Conservation (phyloP, 208 protist species). For the Trypanosoma avium region DNA sequence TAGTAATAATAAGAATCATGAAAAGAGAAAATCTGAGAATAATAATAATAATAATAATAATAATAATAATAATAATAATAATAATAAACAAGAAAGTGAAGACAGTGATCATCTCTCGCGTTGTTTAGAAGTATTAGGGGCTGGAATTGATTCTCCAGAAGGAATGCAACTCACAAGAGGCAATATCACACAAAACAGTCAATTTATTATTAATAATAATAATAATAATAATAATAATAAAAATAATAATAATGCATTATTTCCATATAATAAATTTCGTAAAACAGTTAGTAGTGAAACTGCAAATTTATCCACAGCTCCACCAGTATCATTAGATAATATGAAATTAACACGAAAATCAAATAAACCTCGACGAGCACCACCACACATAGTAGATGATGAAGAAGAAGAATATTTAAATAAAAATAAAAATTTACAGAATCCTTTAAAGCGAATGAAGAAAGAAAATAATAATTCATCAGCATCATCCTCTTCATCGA, state of each 20-base stretch:
- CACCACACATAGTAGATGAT: slow-evolving; percentile 2
- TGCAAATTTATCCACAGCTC: neutral
- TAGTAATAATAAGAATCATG: neutral
- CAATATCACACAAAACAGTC: slow-evolving; percentile 5
- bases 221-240: neutral
- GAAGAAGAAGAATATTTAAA: neutral
- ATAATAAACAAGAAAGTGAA: neutral
- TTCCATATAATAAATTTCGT: no score
- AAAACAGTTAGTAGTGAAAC: neutral
- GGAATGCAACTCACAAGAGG: slow-evolving; percentile 8
- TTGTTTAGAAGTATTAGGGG: slow-evolving; percentile 14
- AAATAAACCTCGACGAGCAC: slow-evolving; percentile 5
- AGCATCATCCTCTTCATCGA: neutral
- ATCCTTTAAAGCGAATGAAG: neutral
- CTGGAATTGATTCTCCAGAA: neutral
- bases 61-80: neutral
- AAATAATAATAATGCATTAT: no score
- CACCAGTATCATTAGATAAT: neutral
- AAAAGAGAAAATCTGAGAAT: neutral
- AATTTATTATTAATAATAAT: neutral
- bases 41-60: slow-evolving; percentile 1
- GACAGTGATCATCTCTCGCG: slow-evolving; percentile 18
- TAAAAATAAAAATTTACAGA: no score
- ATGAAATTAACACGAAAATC: no score
- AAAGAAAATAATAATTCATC: no score